phyloP scores from a whole-genome alignment of 805 yeast genomes.

The Ogataea minuta region DNA sequence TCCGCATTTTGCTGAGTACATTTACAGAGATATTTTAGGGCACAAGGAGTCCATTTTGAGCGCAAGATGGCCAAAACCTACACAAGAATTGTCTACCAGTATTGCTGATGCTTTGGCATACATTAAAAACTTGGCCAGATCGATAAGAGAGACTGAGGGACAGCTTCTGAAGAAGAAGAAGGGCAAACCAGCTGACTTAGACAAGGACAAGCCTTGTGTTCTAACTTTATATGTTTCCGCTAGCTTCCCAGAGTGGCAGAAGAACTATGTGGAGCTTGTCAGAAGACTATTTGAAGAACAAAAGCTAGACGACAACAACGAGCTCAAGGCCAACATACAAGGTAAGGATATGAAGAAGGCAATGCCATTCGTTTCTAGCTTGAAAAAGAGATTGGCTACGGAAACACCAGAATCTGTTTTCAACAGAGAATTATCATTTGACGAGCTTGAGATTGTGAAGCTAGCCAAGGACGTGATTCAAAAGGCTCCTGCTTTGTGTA shows the following conservation, averaged over 20 bases:
- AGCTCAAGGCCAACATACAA: conserved; percentile 58
- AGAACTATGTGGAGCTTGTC: conserved; percentile 61
- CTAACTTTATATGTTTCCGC: conserved; percentile 72
- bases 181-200: conserved; percentile 73
- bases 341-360: conserved; percentile 95
- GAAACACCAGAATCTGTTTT: conserved; percentile 79
- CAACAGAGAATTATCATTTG: conserved; percentile 82
- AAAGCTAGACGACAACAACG: conserved; percentile 61
- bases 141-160: conserved; percentile 93
- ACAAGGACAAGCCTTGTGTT: conserved; percentile 67
- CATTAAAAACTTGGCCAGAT: conserved; percentile 72
- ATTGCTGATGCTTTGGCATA: conserved; percentile 71
- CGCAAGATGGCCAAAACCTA: conserved; percentile 78
- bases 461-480: conserved; percentile 53
- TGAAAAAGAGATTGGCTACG: conserved; percentile 73
- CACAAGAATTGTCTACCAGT: conserved; percentile 60
- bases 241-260: conserved; percentile 76
- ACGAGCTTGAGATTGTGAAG: conserved; percentile 68
- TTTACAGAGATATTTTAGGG: conserved; percentile 79
- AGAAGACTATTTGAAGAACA: conserved; percentile 69
- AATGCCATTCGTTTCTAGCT: conserved; percentile 90
- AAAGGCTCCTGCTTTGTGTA: conserved; percentile 61
- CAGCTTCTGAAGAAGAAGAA: conserved; percentile 81
- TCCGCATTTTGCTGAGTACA: conserved; percentile 91
- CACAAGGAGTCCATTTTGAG: conserved; percentile 63